Evolutionary conservation across 768 basidiomycete species (phyloP), one percentile per base, ranked within the genome.

Genomic region (Termitomyces sp.): DNA sequence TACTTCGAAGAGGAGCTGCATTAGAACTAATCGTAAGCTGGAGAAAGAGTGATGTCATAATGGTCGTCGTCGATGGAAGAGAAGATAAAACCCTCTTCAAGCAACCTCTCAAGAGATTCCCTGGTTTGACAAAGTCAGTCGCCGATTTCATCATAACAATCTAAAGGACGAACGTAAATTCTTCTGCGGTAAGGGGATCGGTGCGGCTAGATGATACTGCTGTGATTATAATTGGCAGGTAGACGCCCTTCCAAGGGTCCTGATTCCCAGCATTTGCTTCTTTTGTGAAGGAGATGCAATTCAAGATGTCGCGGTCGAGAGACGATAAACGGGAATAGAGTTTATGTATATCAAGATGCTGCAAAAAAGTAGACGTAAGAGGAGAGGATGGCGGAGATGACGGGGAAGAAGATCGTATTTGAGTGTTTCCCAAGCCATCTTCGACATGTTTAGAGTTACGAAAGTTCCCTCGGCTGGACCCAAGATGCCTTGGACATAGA

Each of bases 291-390:
- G 28, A 42, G 28, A 55, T 55, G 7, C 28, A 32, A 13, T 33
- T 12, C 11, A 55, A 44, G 24, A 55, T 55, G 28, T 42, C 40
- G 15, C 55, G 55, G n/a, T 55, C 55, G n/a, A 55, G 55, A n/a
- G 55, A 55, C 7, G 55, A 28, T 32, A 55, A 42, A 20, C n/a
- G 28, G n/a, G 55, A 32, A 55, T 44, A 55, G 6, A 55, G 7
- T 12, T 55, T n/a, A 40, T 44, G 28, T 12, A 4, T 44, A n/a
- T 55, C 55, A 33, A 32, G 7, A 32, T 44, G 20, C 20, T 44
- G 40, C 32, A 55, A 55, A 42, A 2, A 16, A 39, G 38, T 18
- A 28, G 9, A n/a, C 40, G 44, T 28, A 33, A 15, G 22, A 13
- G 50, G 33, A 39, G 22, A 54, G 4, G 12, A 55, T 20, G 40